Evolutionary conservation across 306 rosid genomes (phyloP).

Genomic region (Lagenaria siceraria): DNA sequence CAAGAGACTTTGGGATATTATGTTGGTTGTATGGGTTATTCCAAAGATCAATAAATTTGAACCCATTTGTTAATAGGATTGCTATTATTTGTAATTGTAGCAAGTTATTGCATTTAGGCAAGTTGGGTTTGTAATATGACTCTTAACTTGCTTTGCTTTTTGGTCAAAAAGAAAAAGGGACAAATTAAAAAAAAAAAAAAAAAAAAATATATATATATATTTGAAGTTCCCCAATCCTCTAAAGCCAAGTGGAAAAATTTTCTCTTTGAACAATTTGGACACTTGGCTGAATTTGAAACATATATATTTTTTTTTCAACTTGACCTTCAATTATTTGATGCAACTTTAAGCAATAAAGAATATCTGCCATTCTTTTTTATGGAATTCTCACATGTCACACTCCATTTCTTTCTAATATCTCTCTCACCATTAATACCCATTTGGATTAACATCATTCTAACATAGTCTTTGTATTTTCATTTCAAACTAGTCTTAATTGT

Average conservation of each 20-base stretch:
- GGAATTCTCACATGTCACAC: background rate
- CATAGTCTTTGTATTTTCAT: background rate
- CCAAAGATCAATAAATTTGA: background rate
- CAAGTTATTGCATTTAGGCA: background rate
- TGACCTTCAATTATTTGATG: conserved; percentile 2
- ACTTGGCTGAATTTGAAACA: conserved; percentile 1
- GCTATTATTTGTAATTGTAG: background rate
- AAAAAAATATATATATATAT: background rate
- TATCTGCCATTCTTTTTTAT: background rate
- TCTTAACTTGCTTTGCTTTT: background rate
- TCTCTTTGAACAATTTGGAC: background rate
- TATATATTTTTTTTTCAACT: background rate
- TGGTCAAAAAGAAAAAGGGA: background rate
- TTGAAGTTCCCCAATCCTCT: background rate
- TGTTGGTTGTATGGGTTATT: background rate
- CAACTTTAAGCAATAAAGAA: background rate
- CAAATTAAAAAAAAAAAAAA: background rate
- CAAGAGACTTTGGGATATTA: background rate
- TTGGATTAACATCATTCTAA: background rate
- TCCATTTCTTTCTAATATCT: conserved; percentile 1
- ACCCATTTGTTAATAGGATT: background rate
- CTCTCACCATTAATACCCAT: background rate
- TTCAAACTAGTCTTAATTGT: background rate
- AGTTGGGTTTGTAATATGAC: background rate
- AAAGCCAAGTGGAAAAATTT: background rate